These are phyloP conservation scores for Triticum dicoccoides DNA, from an alignment of 176 grass and related monocot species.

Conservation along the genomic window DNA sequence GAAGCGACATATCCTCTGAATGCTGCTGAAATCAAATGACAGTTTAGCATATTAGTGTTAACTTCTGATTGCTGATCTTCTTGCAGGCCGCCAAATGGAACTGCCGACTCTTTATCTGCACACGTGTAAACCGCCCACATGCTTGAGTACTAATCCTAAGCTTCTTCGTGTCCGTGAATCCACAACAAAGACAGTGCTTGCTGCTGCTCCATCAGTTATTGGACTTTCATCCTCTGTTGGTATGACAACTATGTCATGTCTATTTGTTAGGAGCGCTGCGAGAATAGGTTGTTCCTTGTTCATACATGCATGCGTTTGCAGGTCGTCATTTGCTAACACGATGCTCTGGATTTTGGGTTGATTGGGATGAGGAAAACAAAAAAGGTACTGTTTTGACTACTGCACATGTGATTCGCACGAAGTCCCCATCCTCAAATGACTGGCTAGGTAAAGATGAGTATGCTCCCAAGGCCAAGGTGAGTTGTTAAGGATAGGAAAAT, in stretches of 20 bases:
- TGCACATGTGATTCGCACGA: background rate
- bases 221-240: background rate
- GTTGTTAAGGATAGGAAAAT: background rate
- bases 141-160: background rate
- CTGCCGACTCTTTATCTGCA: background rate
- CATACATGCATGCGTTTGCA: background rate
- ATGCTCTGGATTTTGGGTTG: constrained; percentile 11
- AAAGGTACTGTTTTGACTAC: background rate
- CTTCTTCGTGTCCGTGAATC: background rate
- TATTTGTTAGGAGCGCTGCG: background rate
- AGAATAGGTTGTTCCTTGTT: background rate
- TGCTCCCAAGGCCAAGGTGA: background rate
- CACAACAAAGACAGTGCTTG: background rate
- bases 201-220: background rate
- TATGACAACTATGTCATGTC: background rate
- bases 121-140: background rate
- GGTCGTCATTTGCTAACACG: background rate
- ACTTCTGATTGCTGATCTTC: background rate
- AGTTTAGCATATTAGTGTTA: background rate
- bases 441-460: background rate
- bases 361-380: background rate
- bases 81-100: background rate
- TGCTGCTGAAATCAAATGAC: background rate
- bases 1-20: background rate
- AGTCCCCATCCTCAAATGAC: background rate